Conservation (phyloP, 129 eudicot genomes). For the Tagetes patula region DNA sequence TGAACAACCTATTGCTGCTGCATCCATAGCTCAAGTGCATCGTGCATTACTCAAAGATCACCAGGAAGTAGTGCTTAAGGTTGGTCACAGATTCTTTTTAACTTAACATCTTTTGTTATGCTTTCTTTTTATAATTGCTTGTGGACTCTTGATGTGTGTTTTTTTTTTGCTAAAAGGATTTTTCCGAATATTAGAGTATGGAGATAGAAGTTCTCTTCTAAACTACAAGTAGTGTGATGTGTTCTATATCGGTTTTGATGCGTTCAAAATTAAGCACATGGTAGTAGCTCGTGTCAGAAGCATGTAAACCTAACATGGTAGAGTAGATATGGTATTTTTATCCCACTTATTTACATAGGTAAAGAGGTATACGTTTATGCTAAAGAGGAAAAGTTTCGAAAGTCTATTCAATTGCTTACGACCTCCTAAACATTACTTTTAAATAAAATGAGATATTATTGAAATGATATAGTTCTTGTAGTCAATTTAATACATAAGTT, state of each 20-base stretch:
- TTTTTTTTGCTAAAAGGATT: background rate
- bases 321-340: conserved; percentile 1
- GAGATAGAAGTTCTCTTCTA: background rate
- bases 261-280: conserved; percentile 6
- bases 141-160: background rate
- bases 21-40: conserved; percentile 98
- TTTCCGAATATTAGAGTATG: conserved; percentile 6
- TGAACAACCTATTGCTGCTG: conserved; percentile 97
- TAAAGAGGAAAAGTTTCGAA: conserved; percentile 2
- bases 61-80: conserved; percentile 95
- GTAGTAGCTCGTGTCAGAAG: background rate
- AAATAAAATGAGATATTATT: background rate
- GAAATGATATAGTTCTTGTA: background rate
- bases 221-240: background rate
- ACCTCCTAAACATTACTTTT: background rate
- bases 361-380: background rate
- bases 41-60: conserved; percentile 66
- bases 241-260: background rate
- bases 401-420: conserved; percentile 15
- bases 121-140: background rate
- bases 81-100: conserved; percentile 31
- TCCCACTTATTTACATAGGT: background rate
- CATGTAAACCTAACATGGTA: background rate
- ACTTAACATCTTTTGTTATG: conserved; percentile 8
- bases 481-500: background rate